Base-by-base conservation (phyloP, 2,329 filamentous ascomycete species). In the Hymenoscyphus repandus region DNA sequence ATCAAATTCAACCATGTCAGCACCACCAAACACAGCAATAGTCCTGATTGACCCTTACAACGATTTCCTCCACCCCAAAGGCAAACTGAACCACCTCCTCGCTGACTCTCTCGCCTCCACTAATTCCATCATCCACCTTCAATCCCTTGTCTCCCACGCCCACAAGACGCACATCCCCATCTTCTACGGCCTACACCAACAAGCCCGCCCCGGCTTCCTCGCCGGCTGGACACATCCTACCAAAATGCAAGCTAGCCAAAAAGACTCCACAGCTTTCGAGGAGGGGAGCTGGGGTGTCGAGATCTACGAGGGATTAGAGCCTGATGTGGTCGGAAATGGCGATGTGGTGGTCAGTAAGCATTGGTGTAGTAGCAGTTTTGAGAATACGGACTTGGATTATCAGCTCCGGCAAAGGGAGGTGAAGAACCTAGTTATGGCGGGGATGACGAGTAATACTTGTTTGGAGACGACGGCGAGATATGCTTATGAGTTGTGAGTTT, bases 111-210 rank as follows among this genome's bases (percentile, higher is more conserved):
- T 66, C 39, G 60, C 61, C 18, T 57, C 61, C n/a, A 66, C 57
- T 7, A 50, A 62, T 18, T 60, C 62, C 27, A 50, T 67, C 27
- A 45, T 47, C 1, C 60, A 67, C 46, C 53, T 67, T 1, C 53
- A 59, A 20, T 51, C 58, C 6, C 48, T 67, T 4, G 56, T 67
- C 11, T 33, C 44, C 5, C 55, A 53, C 2, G 66, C 64, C 2
- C 55, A 60, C 20, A 45, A 45, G 1, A 47, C 52, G 15, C 57
- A 58, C 6, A 65, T 69, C 13, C 64, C 67, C 0, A 62, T 69
- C 50, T 69, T 61, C 52, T 69, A 69, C 34, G 62, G 62, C n/a
- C 54, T 69, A 11, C 67, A 69, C 43, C 65, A 69, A 50, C 60
- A 60, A 38, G 55, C 41, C 13, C 53, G 57, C 17, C 46, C 53